Conservation (phyloP, 371 early-diverging fungal genomes). For the Funneliformis caledonium region DNA sequence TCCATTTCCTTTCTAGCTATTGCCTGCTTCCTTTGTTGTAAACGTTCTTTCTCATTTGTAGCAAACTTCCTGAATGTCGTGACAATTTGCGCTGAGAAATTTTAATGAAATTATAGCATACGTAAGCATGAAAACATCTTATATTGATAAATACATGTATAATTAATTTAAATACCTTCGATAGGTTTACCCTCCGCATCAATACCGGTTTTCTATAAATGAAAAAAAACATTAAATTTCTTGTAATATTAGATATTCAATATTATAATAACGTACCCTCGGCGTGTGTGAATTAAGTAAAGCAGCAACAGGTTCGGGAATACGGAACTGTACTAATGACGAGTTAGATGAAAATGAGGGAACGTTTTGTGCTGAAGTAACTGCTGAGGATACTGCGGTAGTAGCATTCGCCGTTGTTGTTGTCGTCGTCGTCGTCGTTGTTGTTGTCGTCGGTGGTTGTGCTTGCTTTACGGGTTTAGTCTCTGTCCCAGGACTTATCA, state of each 20-base stretch:
- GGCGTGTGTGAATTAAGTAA: neutral
- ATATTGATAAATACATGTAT: neutral
- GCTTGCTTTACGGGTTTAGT: constrained; percentile 4
- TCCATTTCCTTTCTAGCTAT: constrained; percentile 71
- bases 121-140: neutral
- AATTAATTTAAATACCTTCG: constrained; percentile 14
- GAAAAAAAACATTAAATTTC: neutral
- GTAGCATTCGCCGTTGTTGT: constrained; percentile 23
- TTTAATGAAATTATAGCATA: neutral
- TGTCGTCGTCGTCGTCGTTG: constrained; percentile 38
- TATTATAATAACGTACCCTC: constrained; percentile 21
- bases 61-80: constrained; percentile 72
- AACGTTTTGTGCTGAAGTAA: constrained; percentile 20
- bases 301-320: neutral
- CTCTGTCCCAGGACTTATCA: neutral
- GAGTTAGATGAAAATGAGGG: constrained; percentile 10
- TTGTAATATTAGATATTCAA: constrained; percentile 36
- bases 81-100: constrained; percentile 56
- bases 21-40: constrained; percentile 78
- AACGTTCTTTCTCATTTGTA: constrained; percentile 75
- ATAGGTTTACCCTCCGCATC: constrained; percentile 38
- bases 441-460: constrained; percentile 32
- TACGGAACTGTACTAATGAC: neutral
- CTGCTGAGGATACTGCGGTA: neutral
- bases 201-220: constrained; percentile 20